Evolutionary conservation across 768 basidiomycete genomes (phyloP).

Genomic region (Amyloporia xantha): DNA sequence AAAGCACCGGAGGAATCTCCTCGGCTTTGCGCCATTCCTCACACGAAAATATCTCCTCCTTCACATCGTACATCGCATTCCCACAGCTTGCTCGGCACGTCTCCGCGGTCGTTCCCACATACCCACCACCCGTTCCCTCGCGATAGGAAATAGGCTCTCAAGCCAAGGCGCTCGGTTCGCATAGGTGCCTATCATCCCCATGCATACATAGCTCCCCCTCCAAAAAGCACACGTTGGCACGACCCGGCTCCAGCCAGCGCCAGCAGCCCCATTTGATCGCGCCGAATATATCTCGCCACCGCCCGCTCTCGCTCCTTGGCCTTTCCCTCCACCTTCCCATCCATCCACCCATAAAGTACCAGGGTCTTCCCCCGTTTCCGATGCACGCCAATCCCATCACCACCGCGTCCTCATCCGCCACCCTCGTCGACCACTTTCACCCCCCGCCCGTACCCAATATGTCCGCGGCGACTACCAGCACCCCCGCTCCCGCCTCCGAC

Average conservation of each 20-base stretch:
- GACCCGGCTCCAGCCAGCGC: neutral
- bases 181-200: neutral
- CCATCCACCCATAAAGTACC: neutral
- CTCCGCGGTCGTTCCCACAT: neutral
- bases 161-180: neutral
- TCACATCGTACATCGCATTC: neutral
- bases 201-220: neutral
- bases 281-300: neutral
- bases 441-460: too few species aligned
- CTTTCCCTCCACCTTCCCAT: neutral
- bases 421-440: slow-evolving; percentile 3
- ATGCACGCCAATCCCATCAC: neutral
- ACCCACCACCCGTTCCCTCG: neutral
- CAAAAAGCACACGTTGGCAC: neutral
- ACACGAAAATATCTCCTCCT: too few species aligned
- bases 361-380: neutral
- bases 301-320: neutral
- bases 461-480: too few species aligned
- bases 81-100: neutral
- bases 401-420: slow-evolving; percentile 1
- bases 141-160: neutral
- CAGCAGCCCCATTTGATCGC: neutral
- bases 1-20: too few species aligned
- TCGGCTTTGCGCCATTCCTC: too few species aligned
- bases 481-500: slow-evolving; percentile 18